phyloP scores from a whole-genome alignment of 2,329 filamentous ascomycete genomes.

The Xylaria arbuscula region DNA sequence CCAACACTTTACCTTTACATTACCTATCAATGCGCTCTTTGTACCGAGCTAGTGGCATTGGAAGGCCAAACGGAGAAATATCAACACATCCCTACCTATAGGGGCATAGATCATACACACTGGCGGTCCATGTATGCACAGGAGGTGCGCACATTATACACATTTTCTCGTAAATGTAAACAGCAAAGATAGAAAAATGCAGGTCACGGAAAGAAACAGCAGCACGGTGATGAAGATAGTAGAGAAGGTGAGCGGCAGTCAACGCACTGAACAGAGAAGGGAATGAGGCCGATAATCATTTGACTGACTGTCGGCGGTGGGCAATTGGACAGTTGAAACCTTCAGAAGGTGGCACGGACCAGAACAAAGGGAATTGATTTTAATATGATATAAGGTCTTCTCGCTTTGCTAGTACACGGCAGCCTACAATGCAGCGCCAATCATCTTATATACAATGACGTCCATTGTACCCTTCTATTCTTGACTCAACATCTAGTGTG shows the following conservation, averaged over 20 bases:
- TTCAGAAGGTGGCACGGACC: background rate
- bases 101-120: background rate
- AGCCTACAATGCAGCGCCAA: conserved; percentile 39
- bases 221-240: background rate
- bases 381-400: conserved; percentile 31
- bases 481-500: conserved; percentile 74
- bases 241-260: background rate
- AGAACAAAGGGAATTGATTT: conserved; percentile 38
- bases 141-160: no score
- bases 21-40: background rate
- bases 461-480: conserved; percentile 35
- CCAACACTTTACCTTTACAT: background rate
- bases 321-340: background rate
- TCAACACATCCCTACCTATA: background rate
- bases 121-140: no score
- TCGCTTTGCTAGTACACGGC: conserved; percentile 48
- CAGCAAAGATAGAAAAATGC: background rate
- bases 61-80: background rate
- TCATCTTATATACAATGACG: conserved; percentile 48
- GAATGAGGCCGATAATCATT: background rate
- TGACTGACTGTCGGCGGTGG: background rate
- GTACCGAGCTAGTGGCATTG: background rate
- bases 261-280: background rate
- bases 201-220: background rate
- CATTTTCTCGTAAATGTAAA: background rate